phyloP scores from a whole-genome alignment of 1,139 yeast species.

The Schwanniomyces etchellsii region DNA sequence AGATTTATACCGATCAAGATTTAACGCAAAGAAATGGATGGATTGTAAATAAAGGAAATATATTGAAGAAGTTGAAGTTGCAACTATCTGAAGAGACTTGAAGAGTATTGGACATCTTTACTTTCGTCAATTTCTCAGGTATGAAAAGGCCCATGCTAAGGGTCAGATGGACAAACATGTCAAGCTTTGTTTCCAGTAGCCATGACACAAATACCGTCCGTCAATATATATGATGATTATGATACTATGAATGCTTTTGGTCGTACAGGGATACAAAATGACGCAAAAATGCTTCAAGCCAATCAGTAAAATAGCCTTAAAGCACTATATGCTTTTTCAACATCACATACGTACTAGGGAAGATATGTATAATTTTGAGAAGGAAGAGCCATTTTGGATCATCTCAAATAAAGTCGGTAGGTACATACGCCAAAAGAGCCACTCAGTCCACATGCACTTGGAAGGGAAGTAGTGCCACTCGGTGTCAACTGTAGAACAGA shows the following conservation, averaged over 20 bases:
- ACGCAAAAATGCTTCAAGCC: conserved; percentile 56
- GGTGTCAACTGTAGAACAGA: conserved; percentile 95
- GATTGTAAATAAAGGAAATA: conserved; percentile 59
- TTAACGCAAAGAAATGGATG: conserved; percentile 45
- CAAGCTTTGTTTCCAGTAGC: conserved; percentile 71
- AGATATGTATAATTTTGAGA: conserved; percentile 14
- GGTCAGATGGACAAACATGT: conserved; percentile 55
- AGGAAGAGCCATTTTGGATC: conserved; percentile 55
- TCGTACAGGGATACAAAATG: conserved; percentile 78
- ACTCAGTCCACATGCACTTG: conserved; percentile 69
- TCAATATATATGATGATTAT: conserved; percentile 85
- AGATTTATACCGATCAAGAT: conserved; percentile 82
- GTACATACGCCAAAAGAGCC: conserved; percentile 56
- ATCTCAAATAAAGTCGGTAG: conserved; percentile 52
- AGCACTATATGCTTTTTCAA: conserved; percentile 86
- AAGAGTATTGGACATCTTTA: conserved; percentile 56
- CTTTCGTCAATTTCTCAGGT: conserved; percentile 63
- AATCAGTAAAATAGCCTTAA: conserved; percentile 74
- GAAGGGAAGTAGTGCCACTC: conserved; percentile 61
- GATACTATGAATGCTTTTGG: conserved; percentile 96
- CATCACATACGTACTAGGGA: conserved; percentile 63
- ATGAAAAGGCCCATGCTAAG: conserved; percentile 92
- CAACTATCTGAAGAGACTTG: conserved; percentile 42
- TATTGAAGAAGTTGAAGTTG: conserved; percentile 35
- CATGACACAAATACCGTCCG: conserved; percentile 73